phyloP scores from a whole-genome alignment of 305 asterid species.

The Plantago coronopus region DNA sequence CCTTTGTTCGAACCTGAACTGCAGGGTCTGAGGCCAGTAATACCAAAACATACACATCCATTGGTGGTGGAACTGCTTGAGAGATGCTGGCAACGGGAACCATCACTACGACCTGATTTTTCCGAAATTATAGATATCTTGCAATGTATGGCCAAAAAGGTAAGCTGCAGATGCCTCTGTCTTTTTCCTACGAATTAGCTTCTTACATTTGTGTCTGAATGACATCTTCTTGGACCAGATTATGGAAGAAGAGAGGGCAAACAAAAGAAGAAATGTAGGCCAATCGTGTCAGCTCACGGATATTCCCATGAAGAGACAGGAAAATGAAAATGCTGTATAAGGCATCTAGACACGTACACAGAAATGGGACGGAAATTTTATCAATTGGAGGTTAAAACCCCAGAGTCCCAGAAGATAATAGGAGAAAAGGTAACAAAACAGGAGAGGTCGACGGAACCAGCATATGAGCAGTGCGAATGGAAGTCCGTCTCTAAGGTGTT shows the following conservation, averaged over 20 bases:
- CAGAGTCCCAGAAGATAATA: neutral
- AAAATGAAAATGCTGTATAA: slow-evolving; percentile 27
- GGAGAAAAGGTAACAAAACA: neutral
- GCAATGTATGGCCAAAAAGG: slow-evolving; percentile 56
- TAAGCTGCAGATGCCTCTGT: slow-evolving; percentile 9
- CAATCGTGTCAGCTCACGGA: slow-evolving; percentile 32
- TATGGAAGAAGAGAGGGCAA: slow-evolving; percentile 51
- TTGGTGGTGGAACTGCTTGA: slow-evolving; percentile 57
- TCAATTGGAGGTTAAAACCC: slow-evolving; percentile 1
- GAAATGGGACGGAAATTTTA: neutral
- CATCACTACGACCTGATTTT: slow-evolving; percentile 69
- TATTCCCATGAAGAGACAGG: slow-evolving; percentile 27
- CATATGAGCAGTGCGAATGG: too few relatives aligned
- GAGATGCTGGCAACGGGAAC: slow-evolving; percentile 83
- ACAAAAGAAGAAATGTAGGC: slow-evolving; percentile 50
- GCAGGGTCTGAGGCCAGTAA: slow-evolving; percentile 69
- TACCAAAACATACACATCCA: slow-evolving; percentile 65
- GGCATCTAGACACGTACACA: neutral
- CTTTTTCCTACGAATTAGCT: neutral
- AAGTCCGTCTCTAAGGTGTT: too few relatives aligned
- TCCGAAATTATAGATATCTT: slow-evolving; percentile 54
- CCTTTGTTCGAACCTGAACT: slow-evolving; percentile 3
- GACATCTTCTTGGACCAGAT: slow-evolving; percentile 31
- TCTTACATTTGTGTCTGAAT: neutral
- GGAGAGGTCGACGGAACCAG: too few relatives aligned